Evolutionary conservation across 2,329 filamentous ascomycete genomes (phyloP), one percentile per base, ranked within the genome.

Genomic region (Pezicula neosporulosa): DNA sequence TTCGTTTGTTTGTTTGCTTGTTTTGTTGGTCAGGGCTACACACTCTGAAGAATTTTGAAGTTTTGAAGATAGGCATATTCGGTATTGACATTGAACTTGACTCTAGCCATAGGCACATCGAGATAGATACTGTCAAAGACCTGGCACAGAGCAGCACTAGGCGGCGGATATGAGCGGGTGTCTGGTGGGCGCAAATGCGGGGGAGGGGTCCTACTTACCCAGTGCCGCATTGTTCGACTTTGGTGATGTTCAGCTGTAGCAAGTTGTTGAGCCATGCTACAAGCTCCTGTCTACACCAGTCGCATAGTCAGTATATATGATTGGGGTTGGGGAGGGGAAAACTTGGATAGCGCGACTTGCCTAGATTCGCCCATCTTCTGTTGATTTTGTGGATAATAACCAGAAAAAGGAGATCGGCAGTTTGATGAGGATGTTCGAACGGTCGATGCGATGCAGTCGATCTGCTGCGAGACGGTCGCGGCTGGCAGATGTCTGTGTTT

Each of bases 21-120:
- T 44, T 41, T 50, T 24, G 35, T 28, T 43, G 19, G 28, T 56
- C 21, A 48, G 51, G 46, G 39, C 41, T 52, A 49, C 57, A 47
- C 76, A 96, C 92, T 96, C 75, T 97, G 93, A 60, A 99, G 78
- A 63, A 97, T 80, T 73, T 99, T 99, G 81, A 97, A 99, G 72
- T 99, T 99, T 74, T 96, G 90, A 55, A 97, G 84, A 72, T 99
- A 99, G 60, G 90, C 89, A 72, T 97, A 97, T 78, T 99, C 94
- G 61, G 86, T 87, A 74, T 92, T 97, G 66, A 93, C 93, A 69
- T 97, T 96, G 81, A 99, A 99, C 77, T 96, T 97, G 76, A 99
- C 93, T 63, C 90, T 85, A 59, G 85, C 79, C 94, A 99, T 97
- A 60, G 93, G 91, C 33, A 97, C 80, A 71, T 99, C 94, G 75